Evolutionary conservation across 352 stramenopile species (phyloP), one percentile per base, ranked within the genome.

Genomic region (Plasmopara muralis): DNA sequence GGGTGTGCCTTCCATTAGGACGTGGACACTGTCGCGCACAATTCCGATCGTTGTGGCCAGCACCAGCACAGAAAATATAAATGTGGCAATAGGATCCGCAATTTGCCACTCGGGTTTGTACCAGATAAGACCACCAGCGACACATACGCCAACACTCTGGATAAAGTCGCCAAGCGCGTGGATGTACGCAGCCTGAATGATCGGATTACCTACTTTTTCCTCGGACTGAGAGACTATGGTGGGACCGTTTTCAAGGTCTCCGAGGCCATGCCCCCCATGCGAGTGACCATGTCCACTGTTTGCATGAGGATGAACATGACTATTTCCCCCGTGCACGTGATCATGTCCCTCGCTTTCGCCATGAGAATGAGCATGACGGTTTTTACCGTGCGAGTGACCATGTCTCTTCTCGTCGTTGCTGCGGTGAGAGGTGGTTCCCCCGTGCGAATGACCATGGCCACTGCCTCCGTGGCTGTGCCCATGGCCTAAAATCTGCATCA

Each of bases 121-220:
- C 95, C 95, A 99, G 63, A 99, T 99, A 34, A 99, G 68, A 6
- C 81, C 70, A 20, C 95, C 96, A 6, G 96, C 96, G 43, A 98
- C 72, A 47, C 97, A 92, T 33, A 99, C 96, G 31, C 94, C 94
- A 5, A 98, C 64, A 47, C 82, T 98, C 80, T 99, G 96, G 37
- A 98, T 85, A 51, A 99, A 89, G 74, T 99, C 97, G 14, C 91
- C 96, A 10, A 99, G 61, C 8, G 97, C 96, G 72, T 99, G 96
- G 49, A 99, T 87, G 74, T 98, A 98, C 9, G 96, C 96, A 13
- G 96, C 95, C 50, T 97, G 60, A 43, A 99, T 84, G 64, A 98
- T 98, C 34, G 98, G 70, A 65, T 98, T 98, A 57, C 87, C 74
- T 6, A 84, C 58, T n/a, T 83, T 78, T 52, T 69, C 70, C 44